Evolutionary conservation across 179 eudicot species (phyloP), one percentile per base, ranked within the genome.

Genomic region (Nepenthes alata): DNA sequence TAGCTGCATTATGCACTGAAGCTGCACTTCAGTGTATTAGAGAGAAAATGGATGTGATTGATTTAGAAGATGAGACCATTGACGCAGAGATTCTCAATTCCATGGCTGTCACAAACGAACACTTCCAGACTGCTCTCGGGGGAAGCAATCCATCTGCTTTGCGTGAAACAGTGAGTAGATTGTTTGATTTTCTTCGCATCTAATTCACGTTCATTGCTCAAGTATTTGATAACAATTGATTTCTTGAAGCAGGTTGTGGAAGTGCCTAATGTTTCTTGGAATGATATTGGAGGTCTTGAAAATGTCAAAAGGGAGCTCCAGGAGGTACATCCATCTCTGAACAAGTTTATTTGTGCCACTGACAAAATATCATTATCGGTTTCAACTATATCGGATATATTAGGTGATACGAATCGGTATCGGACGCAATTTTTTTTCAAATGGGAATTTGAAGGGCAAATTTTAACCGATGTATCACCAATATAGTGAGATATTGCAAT

Each of bases 11-110:
- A 8, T 85, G 91, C 55, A 87, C 95, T 0, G 95, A 87, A 66
- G 91, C 82, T 70, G 95, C 95, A 15, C 91, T 82, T 37, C 91
- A 87, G 50, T 87, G 95, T 74, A 87, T 87, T 64, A 82, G 95
- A 58, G 95, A 87, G 77, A 87, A 87, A 66, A 87, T 85, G 91
- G 88, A 87, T 60, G 77, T 87, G 12, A 87, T 87, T 61, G 95
- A 85, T 65, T 67, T 87, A 13, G 91, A 87, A 62, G 95, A 87
- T 62, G 91, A 87, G 35, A 75, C 84, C 6, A 85, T 87, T 63
- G 88, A 87, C 72, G 95, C 95, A 12, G 91, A 82, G 74, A 61
- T 87, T 5, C 52, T 87, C 69, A 85, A 85, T 74, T 87, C 95
- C 37, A 87, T 87, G 95, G 91, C 95, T 16, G 91, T 87, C 6